These are phyloP conservation scores for Medicago truncatula DNA, from an alignment of 306 rosid species.

Conservation along the genomic window MtrunA17r5.0-ANR NC_053046.1:27481001-27481500, in stretches of 20 bases:
- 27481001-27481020: constrained; percentile 80
- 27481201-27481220: constrained; percentile 83
- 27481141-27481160: constrained; percentile 95
- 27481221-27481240: constrained; percentile 57
- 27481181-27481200: constrained; percentile 89
- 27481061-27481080: constrained; percentile 41
- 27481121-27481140: constrained; percentile 87
- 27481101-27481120: constrained; percentile 84
- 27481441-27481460: no score
- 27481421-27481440: no score
- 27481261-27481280: constrained; percentile 56
- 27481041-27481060: constrained; percentile 91
- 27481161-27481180: constrained; percentile 76
- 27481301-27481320: constrained; percentile 57
- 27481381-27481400: background rate
- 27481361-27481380: background rate
- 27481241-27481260: constrained; percentile 64
- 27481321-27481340: constrained; percentile 43
- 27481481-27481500: no score
- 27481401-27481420: background rate
- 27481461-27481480: no score
- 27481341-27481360: constrained; percentile 22
- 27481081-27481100: constrained; percentile 56
- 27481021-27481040: constrained; percentile 93
- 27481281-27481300: constrained; percentile 69